Conservation (phyloP, 257 asterid genomes). For the Nyctanthes arbortristis region DNA sequence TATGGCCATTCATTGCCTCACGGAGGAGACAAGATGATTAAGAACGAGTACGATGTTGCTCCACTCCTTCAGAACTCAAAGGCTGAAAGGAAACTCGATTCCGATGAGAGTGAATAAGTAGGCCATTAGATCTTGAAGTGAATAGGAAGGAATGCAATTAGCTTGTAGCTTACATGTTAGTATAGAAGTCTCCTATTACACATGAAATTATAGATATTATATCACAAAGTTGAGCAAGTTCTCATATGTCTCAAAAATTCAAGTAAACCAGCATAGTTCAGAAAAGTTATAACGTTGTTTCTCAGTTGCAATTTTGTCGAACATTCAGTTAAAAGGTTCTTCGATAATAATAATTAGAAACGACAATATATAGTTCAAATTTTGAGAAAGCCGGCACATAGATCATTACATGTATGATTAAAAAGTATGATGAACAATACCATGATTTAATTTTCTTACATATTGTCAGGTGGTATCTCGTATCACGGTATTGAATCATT, state of each 20-base stretch:
- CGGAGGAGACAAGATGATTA: constrained; percentile 27
- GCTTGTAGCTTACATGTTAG: not conserved
- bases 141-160: not conserved
- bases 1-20: constrained; percentile 33
- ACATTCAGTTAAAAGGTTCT: too few relatives aligned
- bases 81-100: constrained; percentile 25
- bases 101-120: constrained; percentile 31
- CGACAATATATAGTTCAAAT: too few relatives aligned
- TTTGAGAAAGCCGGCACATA: too few relatives aligned
- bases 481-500: too few relatives aligned
- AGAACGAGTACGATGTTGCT: constrained; percentile 46
- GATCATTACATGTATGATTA: too few relatives aligned
- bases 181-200: not conserved
- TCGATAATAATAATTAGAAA: too few relatives aligned
- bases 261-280: too few relatives aligned
- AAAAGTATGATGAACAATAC: not conserved
- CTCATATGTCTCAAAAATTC: too few relatives aligned
- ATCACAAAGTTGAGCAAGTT: not conserved
- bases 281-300: too few relatives aligned
- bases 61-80: constrained; percentile 64
- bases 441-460: too few relatives aligned
- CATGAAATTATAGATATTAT: not conserved
- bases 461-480: too few relatives aligned
- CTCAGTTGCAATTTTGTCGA: too few relatives aligned
- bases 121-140: constrained; percentile 10